Percentiles rank a stretch among this genome's conserved stretches.
Evolutionary conservation across 495 filamentous ascomycete species (phyloP).

Genomic region (Podospora comata): DNA sequence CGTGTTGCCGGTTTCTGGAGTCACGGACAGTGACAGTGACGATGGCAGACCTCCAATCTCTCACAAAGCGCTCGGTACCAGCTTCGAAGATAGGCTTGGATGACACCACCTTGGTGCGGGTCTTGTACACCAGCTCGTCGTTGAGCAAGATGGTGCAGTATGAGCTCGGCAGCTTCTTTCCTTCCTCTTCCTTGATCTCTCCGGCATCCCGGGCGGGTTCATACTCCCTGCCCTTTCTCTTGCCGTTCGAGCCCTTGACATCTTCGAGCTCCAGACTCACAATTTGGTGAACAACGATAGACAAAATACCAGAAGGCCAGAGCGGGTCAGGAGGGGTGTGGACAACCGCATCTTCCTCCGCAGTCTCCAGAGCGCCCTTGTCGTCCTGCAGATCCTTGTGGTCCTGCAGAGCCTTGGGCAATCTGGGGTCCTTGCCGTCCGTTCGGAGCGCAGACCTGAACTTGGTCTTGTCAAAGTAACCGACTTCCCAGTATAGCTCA

Average conservation of each 20-base stretch:
- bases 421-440: constrained; percentile 74
- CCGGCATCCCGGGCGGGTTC: constrained; percentile 87
- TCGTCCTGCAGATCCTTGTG: constrained; percentile 82
- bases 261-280: constrained; percentile 88
- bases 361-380: constrained; percentile 71
- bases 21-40: constrained; percentile 86
- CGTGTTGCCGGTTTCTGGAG: constrained; percentile 82
- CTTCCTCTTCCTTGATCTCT: constrained; percentile 76
- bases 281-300: constrained; percentile 86
- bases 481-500: constrained; percentile 92
- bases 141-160: constrained; percentile 92
- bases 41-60: constrained; percentile 86
- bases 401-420: constrained; percentile 69
- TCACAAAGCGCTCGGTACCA: constrained; percentile 89
- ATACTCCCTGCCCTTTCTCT: constrained; percentile 76
- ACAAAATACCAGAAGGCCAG: constrained; percentile 85
- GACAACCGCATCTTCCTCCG: constrained; percentile 75
- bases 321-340: constrained; percentile 91
- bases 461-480: constrained; percentile 85
- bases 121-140: constrained; percentile 89
- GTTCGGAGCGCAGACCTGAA: constrained; percentile 78
- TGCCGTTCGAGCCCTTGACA: constrained; percentile 66
- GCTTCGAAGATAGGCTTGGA: constrained; percentile 96
- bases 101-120: constrained; percentile 83
- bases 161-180: constrained; percentile 72